These are phyloP conservation scores for Exserohilum rostratum DNA, from an alignment of 2,329 filamentous ascomycete species.

Conservation along the genomic window DNA sequence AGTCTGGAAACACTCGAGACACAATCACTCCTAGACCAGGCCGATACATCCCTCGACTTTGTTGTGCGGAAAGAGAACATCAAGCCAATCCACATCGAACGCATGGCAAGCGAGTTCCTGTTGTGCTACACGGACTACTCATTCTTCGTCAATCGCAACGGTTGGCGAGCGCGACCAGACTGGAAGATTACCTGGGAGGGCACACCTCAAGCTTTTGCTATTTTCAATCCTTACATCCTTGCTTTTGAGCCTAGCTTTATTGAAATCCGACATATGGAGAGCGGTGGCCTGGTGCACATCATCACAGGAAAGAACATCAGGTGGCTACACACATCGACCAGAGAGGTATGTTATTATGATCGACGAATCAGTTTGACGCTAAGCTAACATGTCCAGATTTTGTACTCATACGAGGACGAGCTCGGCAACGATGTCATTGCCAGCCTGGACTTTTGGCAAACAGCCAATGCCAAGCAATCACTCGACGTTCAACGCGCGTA, in stretches of 20 bases:
- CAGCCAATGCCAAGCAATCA: slow-evolving; percentile 36
- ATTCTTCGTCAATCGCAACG: slow-evolving; percentile 98
- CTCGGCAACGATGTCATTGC: slow-evolving; percentile 90
- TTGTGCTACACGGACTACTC: slow-evolving; percentile 99
- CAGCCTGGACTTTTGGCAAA: slow-evolving; percentile 89
- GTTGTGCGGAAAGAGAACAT: slow-evolving; percentile 92
- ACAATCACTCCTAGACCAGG: slow-evolving; percentile 94
- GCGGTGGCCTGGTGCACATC: slow-evolving; percentile 87
- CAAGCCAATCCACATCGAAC: slow-evolving; percentile 95
- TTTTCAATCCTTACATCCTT: slow-evolving; percentile 95
- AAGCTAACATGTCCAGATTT: slow-evolving; percentile 66
- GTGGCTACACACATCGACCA: slow-evolving; percentile 95
- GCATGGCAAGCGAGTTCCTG: slow-evolving; percentile 94
- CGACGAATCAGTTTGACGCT: background rate
- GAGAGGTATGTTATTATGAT: slow-evolving; percentile 71
- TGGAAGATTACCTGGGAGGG: slow-evolving; percentile 99
- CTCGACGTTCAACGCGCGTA: slow-evolving; percentile 34
- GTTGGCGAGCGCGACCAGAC: slow-evolving; percentile 93
- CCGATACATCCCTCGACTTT: slow-evolving; percentile 96
- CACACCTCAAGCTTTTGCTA: slow-evolving; percentile 85
- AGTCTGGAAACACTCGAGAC: slow-evolving; percentile 97
- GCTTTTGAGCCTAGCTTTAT: slow-evolving; percentile 98
- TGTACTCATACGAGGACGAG: slow-evolving; percentile 98
- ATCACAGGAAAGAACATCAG: slow-evolving; percentile 95
- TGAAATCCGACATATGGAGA: slow-evolving; percentile 94